Evolutionary conservation across 345 rosid species (phyloP).

Genomic region (Clausena lansium): DNA sequence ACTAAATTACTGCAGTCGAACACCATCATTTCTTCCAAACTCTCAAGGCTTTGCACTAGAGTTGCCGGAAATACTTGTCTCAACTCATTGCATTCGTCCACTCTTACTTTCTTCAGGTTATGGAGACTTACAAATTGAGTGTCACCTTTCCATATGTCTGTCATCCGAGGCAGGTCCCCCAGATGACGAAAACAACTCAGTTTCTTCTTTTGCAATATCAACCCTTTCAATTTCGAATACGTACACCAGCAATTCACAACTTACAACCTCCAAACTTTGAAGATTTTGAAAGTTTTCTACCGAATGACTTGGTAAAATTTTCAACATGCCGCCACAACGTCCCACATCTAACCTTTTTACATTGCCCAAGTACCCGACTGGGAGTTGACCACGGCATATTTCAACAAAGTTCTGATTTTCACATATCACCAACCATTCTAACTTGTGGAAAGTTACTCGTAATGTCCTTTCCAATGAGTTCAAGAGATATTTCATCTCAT

Average conservation of each 20-base stretch:
- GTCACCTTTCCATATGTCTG: not conserved
- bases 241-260: not conserved
- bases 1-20: not conserved
- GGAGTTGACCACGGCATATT: constrained; percentile 2
- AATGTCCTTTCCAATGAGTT: not conserved
- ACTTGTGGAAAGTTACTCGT: not conserved
- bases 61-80: not conserved
- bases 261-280: not conserved
- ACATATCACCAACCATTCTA: rapidly evolving
- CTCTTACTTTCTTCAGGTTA: not conserved
- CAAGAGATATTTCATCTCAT: not conserved
- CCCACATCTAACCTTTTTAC: rapidly evolving
- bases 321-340: rapidly evolving
- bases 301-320: not conserved
- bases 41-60: not conserved
- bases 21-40: not conserved
- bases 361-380: not conserved
- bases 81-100: rapidly evolving
- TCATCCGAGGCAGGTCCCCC: not conserved
- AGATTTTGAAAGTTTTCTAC: not conserved
- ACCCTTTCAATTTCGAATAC: not conserved
- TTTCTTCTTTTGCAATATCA: not conserved
- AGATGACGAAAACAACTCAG: not conserved
- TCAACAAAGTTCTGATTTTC: not conserved
- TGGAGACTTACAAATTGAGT: not conserved